These are phyloP conservation scores for Talaromyces sp. DNA, from an alignment of 2,329 filamentous ascomycete genomes.

Conservation along the genomic window DNA sequence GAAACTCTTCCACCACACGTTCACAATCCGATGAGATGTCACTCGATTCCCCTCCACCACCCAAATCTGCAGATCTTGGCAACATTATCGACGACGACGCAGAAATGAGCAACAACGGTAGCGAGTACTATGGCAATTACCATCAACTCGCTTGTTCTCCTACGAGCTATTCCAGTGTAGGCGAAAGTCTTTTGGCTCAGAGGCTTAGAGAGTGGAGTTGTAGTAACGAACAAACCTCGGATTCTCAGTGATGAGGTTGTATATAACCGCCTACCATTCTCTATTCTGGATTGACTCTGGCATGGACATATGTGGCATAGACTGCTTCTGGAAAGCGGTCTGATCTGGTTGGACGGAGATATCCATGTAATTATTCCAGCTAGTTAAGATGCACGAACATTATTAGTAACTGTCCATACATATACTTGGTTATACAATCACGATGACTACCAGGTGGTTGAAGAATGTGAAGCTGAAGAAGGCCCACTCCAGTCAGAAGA, in stretches of 20 bases:
- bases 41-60: neutral
- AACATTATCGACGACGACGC: neutral
- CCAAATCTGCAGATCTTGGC: neutral
- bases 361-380: neutral
- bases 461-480: neutral
- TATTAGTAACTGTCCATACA: neutral
- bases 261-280: neutral
- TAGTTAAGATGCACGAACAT: too few species aligned
- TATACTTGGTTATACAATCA: neutral
- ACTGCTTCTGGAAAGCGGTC: neutral
- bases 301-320: neutral
- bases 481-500: neutral
- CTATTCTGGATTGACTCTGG: neutral
- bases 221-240: conserved; percentile 22
- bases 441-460: neutral
- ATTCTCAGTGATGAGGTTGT: neutral
- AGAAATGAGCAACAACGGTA: conserved; percentile 25
- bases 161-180: conserved; percentile 38
- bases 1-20: neutral
- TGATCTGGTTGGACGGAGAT: neutral
- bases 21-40: neutral
- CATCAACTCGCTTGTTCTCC: conserved; percentile 58
- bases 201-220: conserved; percentile 60
- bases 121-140: conserved; percentile 62
- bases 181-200: conserved; percentile 68